Base-by-base conservation (phyloP, 2,329 filamentous ascomycete genomes). In the Monosporascus sp. region DNA sequence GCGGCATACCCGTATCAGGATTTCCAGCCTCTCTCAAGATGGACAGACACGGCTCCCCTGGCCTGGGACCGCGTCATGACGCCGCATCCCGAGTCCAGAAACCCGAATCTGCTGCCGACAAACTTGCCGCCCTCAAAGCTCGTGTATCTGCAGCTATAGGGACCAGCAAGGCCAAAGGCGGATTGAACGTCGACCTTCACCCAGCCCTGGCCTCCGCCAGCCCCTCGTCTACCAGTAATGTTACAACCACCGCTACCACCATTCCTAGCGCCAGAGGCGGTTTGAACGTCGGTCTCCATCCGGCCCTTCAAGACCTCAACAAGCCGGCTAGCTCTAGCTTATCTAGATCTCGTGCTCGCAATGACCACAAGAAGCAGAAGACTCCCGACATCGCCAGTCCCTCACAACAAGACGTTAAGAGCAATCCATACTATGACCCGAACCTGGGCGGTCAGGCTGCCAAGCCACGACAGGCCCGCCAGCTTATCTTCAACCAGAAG, bases 401-500 rank as follows among this genome's bases (percentile, higher is more conserved):
- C 22, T 66, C 59, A 7, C 54, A 60, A n/a, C 68, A 69, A 38
- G 68, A 68, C 45, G 62, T 66, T 31, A 67, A 66, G 56, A 62
- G 55, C 63, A 96, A 96, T 60, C 91, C 92, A 0, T 97, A 96
- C 68, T 92, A 88, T 59, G 90, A 95, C 63, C 78, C 86, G 7
- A 86, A 74, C 58, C 70, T 85, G 14, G 79, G 81, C n/a, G 74
- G 79, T 5, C 83, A 86, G 72, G 57, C 76, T 70, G 64, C 67
- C 34, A 89, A 86, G 62, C 76, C 80, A 38, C 81, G 91, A 49
- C 80, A 88, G 57, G 82, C 90, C 11, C 85, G 89, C 54, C 85
- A 89, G 58, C 78, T 99, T 18, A 75, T 90, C 14, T 97, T 99
- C 76, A 96, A 97, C 63, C 86, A 92, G 62, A 95, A 96, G 70